Base-by-base conservation (phyloP, 2,329 filamentous ascomycete genomes). In the Talaromyces sp. region DNA sequence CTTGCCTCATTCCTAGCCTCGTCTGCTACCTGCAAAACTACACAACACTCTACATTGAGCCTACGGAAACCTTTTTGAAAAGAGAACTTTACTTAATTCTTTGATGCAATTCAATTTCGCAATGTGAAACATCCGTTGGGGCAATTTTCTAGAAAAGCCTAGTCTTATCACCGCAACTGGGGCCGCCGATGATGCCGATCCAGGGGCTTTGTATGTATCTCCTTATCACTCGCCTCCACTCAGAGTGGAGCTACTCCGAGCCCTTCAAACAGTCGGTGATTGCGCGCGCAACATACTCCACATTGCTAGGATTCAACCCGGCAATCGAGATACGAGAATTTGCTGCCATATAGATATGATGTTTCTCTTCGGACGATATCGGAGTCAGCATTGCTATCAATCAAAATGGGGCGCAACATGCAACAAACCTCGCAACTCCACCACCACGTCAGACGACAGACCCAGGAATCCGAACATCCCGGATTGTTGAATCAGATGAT, bases 251-350 rank as follows among this genome's bases (percentile, higher is more conserved):
- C 37, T 39, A 42, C 32, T 37, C 24, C 37, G 27, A 53, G 35
- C 16, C 36, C 51, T 22, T 64, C 56, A 1, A 59, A 30, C 35
- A 48, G 14, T 41, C 32, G 22, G 24, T 51, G 46, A 68, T 67
- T 2, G 64, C 65, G 14, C 41, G 39, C 19, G 60, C 65, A n/a
- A 68, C 65, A 37, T 68, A 68, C 24, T 63, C 59, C 20, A 68
- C 63, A 88, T 66, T 66, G 2, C 40, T 51, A n/a, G 55, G 39
- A 72, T 97, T 97, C 62, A 97, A 76, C 4, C 93, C 93, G 6
- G 92, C 93, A 89, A 97, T 97, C 70, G 89, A 94, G 71, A 97
- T 95, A 27, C 93, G 87, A 17, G 93, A 93, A 68, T 97, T 97
- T 81, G 94, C 96, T 5, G 69, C 69, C 75, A 78, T 76, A 51